phyloP scores from a whole-genome alignment of 2,329 filamentous ascomycete genomes.

The Xylaria sp. region DNA sequence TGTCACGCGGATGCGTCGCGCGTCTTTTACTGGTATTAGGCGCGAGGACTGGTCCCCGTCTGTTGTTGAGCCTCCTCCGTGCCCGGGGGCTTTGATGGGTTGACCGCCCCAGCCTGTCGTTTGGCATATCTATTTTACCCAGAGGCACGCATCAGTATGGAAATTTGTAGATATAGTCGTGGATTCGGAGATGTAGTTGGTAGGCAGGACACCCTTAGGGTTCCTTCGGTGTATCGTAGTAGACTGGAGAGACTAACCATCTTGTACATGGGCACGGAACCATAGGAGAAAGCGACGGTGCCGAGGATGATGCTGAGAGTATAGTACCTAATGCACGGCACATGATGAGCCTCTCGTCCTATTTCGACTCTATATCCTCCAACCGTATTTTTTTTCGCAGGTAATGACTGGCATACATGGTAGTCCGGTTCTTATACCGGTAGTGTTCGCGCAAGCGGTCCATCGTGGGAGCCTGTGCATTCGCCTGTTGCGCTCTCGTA shows the following conservation, averaged over 20 bases:
- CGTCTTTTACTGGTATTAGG: slow-evolving; percentile 78
- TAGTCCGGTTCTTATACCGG: slow-evolving; percentile 70
- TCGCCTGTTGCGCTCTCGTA: slow-evolving; percentile 31
- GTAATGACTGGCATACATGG: slow-evolving; percentile 53
- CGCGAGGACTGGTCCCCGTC: slow-evolving; percentile 70
- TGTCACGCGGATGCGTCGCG: slow-evolving; percentile 88
- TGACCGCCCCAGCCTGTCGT: slow-evolving; percentile 92
- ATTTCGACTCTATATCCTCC: not conserved
- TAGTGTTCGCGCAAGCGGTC: slow-evolving; percentile 69
- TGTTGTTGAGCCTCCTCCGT: slow-evolving; percentile 59
- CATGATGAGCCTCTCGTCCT: slow-evolving; percentile 30
- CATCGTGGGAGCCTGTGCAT: slow-evolving; percentile 58
- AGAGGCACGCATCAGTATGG: slow-evolving; percentile 11
- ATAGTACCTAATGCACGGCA: slow-evolving; percentile 63
- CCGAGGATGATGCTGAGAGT: slow-evolving; percentile 78
- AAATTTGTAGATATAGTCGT: not conserved
- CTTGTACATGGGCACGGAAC: slow-evolving; percentile 85
- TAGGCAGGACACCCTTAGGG: too few species aligned
- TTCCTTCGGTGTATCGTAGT: not conserved
- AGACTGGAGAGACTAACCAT: slow-evolving; percentile 61
- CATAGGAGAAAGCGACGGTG: slow-evolving; percentile 80
- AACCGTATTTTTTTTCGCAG: not conserved
- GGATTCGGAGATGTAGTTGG: not conserved
- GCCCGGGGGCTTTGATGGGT: slow-evolving; percentile 79
- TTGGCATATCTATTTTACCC: slow-evolving; percentile 69